A percentile compares a stretch with the other conserved stretches of the same genome.
Conservation (phyloP, 1,139 yeast genomes). For the Meyerozyma smithsonii region DNA sequence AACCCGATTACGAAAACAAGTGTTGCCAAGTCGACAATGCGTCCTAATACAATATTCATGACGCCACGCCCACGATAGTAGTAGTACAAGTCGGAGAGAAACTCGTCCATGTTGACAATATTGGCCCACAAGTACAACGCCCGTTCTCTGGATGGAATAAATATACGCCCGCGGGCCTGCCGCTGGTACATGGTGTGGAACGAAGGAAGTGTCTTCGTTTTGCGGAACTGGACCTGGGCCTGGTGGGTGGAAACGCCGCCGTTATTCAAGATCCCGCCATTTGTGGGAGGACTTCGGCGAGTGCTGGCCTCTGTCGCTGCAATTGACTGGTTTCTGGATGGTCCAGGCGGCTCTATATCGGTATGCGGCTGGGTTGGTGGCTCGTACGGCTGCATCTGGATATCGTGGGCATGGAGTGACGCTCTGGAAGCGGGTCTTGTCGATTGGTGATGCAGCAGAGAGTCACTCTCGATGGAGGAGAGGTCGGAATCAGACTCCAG, state of each 20-base stretch:
- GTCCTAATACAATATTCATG: constrained; percentile 63
- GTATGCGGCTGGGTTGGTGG: neutral
- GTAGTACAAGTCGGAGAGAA: constrained; percentile 74
- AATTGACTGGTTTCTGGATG: too few relatives aligned
- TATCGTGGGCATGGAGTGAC: constrained; percentile 3
- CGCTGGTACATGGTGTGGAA: constrained; percentile 13
- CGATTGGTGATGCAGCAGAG: constrained; percentile 5
- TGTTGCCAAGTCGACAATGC: constrained; percentile 64
- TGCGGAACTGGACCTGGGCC: constrained; percentile 5
- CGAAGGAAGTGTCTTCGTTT: constrained; percentile 6
- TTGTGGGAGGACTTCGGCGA: too few relatives aligned
- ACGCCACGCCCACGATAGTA: constrained; percentile 87
- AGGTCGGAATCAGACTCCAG: constrained; percentile 4
- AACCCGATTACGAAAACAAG: constrained; percentile 73
- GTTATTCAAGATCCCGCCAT: constrained; percentile 4
- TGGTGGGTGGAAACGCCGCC: neutral
- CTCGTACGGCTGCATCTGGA: constrained; percentile 1
- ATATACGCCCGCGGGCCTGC: constrained; percentile 11
- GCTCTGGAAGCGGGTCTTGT: constrained; percentile 2
- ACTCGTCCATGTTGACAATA: constrained; percentile 83
- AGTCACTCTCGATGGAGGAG: constrained; percentile 1
- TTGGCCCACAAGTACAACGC: constrained; percentile 97
- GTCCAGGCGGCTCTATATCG: neutral
- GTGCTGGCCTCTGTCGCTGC: constrained; percentile 3
- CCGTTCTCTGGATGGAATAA: constrained; percentile 61